phyloP scores from a whole-genome alignment of 345 rosid genomes.

The Gossypium herbaceum region DNA sequence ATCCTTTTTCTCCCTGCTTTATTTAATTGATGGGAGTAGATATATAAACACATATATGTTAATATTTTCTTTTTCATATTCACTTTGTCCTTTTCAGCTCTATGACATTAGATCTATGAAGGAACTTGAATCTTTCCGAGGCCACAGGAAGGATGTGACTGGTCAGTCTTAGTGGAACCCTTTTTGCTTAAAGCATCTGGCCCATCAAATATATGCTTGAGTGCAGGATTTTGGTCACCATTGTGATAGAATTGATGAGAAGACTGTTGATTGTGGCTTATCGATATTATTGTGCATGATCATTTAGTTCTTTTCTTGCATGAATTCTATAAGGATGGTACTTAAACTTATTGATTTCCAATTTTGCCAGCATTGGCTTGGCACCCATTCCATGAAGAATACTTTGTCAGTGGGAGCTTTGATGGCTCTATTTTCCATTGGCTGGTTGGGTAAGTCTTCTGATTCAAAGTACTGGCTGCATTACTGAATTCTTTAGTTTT shows the following conservation, averaged over 20 bases:
- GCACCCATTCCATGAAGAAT: conserved; percentile 99
- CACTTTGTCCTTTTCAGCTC: conserved; percentile 44
- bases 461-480: conserved; percentile 7
- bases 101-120: conserved; percentile 98
- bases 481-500: neutral
- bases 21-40: neutral
- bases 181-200: neutral
- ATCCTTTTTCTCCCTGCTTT: conserved; percentile 9
- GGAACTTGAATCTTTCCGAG: conserved; percentile 98
- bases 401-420: conserved; percentile 92
- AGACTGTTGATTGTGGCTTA: neutral
- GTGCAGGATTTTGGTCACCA: neutral
- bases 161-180: conserved; percentile 44
- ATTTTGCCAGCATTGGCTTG: conserved; percentile 77
- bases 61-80: neutral
- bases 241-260: neutral
- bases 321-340: neutral
- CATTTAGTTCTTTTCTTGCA: conserved; percentile 3
- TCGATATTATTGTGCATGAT: conserved; percentile 10
- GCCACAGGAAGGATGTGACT: conserved; percentile 89
- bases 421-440: conserved; percentile 96
- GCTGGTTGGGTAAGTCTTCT: conserved; percentile 73
- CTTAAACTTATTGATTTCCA: conserved; percentile 7
- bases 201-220: neutral
- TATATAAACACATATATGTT: neutral